Base-by-base conservation (phyloP, 129 eudicot genomes). In the Flaveria ramosissima region DNA sequence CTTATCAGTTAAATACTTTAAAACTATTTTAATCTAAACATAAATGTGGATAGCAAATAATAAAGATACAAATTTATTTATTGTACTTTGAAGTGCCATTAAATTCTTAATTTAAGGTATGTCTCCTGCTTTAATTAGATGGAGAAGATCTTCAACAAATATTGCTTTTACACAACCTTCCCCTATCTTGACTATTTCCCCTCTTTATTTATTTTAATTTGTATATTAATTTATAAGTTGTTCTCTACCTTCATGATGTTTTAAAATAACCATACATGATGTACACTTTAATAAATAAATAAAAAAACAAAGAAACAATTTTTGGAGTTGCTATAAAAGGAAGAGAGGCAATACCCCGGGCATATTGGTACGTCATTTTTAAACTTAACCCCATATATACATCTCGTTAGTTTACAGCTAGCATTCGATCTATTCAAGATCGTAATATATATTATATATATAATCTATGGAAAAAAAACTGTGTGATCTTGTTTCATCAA, bases 151-250 rank as follows among this genome's bases (percentile, higher is more conserved):
- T 72, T 76, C 68, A 81, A 74, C 74, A 70, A 27, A 77, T 85
- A 76, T 82, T 89, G 89, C 90, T 82, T 80, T 83, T 83, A 83
- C 83, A 82, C 81, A 81, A 82, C 87, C 87, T 80, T 91, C 91
- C 88, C 89, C 80, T 84, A 78, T 84, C 90, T 87, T 88, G 96
- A 93, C 96, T 90, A 79, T 82, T 64, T 75, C 71, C 79, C 68
- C 9, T 27, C 78, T 81, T 77, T 61, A 65, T 47, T 68, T 81
- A 76, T 73, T 64, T 75, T 83, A 84, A 32, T 32, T 3, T 84
- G 72, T 72, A 11, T 55, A 19, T 19, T 4, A 32, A 36, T 56
- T n/a, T n/a, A n/a, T 60, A 71, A 79, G 43, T 86, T 75, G 63
- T 52, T 72, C 74, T 77, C 69, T 71, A 82, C 71, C 71, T 65